These are phyloP conservation scores for Phaseolus coccineus DNA, from an alignment of 331 rosid species.

Conservation along the genomic window DNA sequence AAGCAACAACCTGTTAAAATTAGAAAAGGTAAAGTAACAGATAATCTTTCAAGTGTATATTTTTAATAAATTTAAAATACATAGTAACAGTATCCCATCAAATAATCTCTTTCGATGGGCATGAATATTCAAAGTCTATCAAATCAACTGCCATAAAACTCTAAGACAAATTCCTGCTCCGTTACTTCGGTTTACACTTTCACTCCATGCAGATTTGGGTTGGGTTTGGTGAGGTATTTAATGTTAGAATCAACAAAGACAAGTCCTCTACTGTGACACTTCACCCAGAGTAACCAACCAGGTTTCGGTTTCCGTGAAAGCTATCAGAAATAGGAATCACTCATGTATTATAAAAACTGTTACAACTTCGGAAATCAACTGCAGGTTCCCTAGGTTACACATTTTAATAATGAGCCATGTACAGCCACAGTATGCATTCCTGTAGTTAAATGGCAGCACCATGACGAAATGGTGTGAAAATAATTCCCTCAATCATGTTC, in stretches of 20 bases:
- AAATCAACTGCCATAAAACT: slow-evolving; percentile 3
- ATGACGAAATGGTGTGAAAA: neutral
- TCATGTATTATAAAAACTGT: slow-evolving; percentile 2
- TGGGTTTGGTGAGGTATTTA: neutral
- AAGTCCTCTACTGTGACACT: slow-evolving; percentile 8
- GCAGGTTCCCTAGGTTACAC: slow-evolving; percentile 26
- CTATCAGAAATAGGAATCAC: slow-evolving; percentile 8
- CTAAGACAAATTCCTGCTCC: slow-evolving; percentile 4
- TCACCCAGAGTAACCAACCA: slow-evolving; percentile 2
- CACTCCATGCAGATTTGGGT: neutral
- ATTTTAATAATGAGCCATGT: neutral
- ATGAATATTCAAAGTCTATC: slow-evolving; percentile 29
- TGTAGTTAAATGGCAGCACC: too few species aligned
- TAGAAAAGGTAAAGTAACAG: slow-evolving; percentile 37
- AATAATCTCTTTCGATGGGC: slow-evolving; percentile 17
- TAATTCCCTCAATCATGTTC: neutral
- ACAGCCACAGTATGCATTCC: neutral
- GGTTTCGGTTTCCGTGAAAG: slow-evolving; percentile 12
- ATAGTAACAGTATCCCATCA: slow-evolving; percentile 37
- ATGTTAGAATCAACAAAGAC: slow-evolving; percentile 5
- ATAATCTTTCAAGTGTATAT: slow-evolving; percentile 29
- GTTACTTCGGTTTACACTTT: slow-evolving; percentile 13
- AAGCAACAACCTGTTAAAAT: slow-evolving; percentile 84
- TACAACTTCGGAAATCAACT: slow-evolving; percentile 27
- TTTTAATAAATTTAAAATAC: slow-evolving; percentile 5